These are phyloP conservation scores for Thermomucor indicae-seudaticae DNA, from an alignment of 371 early-diverging fungal species.

Conservation along the genomic window DNA sequence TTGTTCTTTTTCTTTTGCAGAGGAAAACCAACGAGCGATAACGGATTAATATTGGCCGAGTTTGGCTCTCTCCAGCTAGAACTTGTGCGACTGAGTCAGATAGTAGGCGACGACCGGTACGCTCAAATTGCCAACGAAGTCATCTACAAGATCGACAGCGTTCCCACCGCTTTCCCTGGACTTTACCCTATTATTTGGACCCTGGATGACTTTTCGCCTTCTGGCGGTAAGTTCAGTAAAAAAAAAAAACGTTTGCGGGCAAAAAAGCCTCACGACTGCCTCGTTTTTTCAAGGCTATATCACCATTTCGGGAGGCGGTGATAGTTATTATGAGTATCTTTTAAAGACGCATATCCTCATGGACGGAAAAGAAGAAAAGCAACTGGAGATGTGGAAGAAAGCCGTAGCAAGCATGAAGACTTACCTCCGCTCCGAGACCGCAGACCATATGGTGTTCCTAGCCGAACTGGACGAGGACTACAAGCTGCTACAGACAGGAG, in stretches of 20 bases:
- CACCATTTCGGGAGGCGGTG: conserved; percentile 60
- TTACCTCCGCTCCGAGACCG: conserved; percentile 27
- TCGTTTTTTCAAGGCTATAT: conserved; percentile 20
- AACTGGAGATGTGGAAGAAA: conserved; percentile 23
- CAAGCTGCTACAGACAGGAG: conserved; percentile 18
- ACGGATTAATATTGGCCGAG: conserved; percentile 55
- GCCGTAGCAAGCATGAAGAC: conserved; percentile 37
- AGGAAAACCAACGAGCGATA: not conserved
- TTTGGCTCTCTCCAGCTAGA: conserved; percentile 84
- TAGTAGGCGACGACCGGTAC: conserved; percentile 62
- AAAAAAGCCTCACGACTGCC: no score
- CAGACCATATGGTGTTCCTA: conserved; percentile 18
- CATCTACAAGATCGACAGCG: conserved; percentile 30
- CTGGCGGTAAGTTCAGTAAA: conserved; percentile 6
- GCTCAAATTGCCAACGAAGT: conserved; percentile 48
- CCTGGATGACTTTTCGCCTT: conserved; percentile 21
- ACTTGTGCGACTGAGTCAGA: conserved; percentile 69
- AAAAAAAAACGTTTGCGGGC: no score
- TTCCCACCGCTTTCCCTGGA: conserved; percentile 44
- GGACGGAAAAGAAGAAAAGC: conserved; percentile 35
- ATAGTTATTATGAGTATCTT: conserved; percentile 86
- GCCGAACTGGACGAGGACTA: conserved; percentile 16
- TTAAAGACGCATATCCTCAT: conserved; percentile 65
- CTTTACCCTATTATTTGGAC: conserved; percentile 42
- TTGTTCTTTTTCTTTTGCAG: no score